Percentiles rank a stretch among this genome's conserved stretches.
Conservation (phyloP, 2,329 filamentous ascomycete species). For the Scleromitrula shiraiana region DNA sequence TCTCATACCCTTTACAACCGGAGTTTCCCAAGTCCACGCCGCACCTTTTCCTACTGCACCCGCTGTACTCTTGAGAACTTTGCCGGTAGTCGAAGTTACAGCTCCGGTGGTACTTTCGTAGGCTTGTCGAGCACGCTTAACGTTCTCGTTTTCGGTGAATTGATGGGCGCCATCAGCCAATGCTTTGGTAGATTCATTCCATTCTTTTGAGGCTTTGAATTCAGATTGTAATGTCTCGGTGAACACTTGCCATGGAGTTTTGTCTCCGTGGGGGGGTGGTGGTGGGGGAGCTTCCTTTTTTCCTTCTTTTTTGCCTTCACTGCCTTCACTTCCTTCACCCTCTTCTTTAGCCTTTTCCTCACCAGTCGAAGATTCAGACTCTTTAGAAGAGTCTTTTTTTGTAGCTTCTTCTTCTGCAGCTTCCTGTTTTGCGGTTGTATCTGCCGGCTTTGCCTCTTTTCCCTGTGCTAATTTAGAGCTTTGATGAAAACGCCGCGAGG, state of each 20-base stretch:
- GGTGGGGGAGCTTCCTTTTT: conserved; percentile 55
- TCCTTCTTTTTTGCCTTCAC: conserved; percentile 28
- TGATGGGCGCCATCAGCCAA: conserved; percentile 82
- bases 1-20: conserved; percentile 83
- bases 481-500: conserved; percentile 21
- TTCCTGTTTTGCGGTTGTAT: conserved; percentile 10
- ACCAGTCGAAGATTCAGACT: conserved; percentile 15
- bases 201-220: conserved; percentile 96
- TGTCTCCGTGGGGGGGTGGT: conserved; percentile 94
- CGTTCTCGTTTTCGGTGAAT: conserved; percentile 86
- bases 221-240: conserved; percentile 90
- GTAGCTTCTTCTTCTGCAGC: conserved; percentile 2
- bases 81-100: conserved; percentile 68
- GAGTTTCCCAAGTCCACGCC: conserved; percentile 94
- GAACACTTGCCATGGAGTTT: conserved; percentile 98
- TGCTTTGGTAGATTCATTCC: conserved; percentile 98
- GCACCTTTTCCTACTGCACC: conserved; percentile 84
- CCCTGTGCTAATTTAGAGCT: conserved; percentile 21
- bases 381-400: conserved; percentile 15
- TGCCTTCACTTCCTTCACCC: conserved; percentile 23
- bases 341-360: conserved; percentile 24
- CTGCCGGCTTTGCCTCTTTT: conserved; percentile 17
- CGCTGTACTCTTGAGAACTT: conserved; percentile 78
- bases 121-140: conserved; percentile 76
- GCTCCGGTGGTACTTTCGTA: conserved; percentile 82